phyloP scores from a whole-genome alignment of 192 early-diverging fungal species.

The Entomortierella lignicola region DNA sequence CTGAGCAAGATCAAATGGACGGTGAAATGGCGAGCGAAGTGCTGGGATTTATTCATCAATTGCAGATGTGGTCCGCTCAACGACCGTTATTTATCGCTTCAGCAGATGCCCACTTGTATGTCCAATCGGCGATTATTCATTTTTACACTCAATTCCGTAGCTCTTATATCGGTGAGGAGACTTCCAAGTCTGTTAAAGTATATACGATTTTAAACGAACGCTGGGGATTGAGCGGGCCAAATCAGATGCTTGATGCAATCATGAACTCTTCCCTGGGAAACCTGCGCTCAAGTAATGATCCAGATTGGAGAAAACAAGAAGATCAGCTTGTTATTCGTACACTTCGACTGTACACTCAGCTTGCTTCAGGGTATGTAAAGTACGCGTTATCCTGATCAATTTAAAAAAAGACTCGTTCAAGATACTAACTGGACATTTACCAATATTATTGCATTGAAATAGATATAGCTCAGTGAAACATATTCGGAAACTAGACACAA shows the following conservation, averaged over 20 bases:
- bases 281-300: slow-evolving; percentile 41
- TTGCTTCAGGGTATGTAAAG: slow-evolving; percentile 69
- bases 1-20: slow-evolving; percentile 84
- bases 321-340: slow-evolving; percentile 59
- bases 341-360: slow-evolving; percentile 80
- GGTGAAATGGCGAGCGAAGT: slow-evolving; percentile 78
- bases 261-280: slow-evolving; percentile 59
- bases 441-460: neutral
- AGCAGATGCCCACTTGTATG: slow-evolving; percentile 65
- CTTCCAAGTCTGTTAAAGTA: slow-evolving; percentile 69
- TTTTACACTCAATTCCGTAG: slow-evolving; percentile 83
- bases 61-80: slow-evolving; percentile 61
- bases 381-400: too few relatives aligned
- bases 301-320: slow-evolving; percentile 42
- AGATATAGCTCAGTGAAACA: slow-evolving; percentile 82
- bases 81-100: slow-evolving; percentile 62
- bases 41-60: slow-evolving; percentile 76
- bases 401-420: too few relatives aligned
- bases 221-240: slow-evolving; percentile 76
- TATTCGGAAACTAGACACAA: slow-evolving; percentile 80
- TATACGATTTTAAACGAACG: slow-evolving; percentile 72
- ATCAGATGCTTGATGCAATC: slow-evolving; percentile 69
- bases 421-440: too few relatives aligned
- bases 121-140: slow-evolving; percentile 85
- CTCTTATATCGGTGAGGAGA: slow-evolving; percentile 82